A percentile compares a stretch with the other conserved stretches of the same genome.
These are phyloP conservation scores for Rhynchospora pubera DNA, from an alignment of 176 grass and related monocot species.

Conservation along the genomic window DNA sequence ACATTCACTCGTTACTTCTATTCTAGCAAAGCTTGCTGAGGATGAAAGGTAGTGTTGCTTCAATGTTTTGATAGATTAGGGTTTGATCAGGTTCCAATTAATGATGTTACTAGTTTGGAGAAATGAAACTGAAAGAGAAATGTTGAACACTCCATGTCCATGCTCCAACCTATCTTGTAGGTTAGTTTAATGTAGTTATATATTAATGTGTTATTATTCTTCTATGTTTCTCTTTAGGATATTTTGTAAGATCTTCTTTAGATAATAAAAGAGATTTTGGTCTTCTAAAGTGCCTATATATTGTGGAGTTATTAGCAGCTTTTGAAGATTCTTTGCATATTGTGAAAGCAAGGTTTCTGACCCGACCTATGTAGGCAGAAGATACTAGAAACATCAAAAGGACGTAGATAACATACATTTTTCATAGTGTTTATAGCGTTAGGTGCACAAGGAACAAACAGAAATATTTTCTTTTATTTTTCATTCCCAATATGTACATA, in stretches of 20 bases:
- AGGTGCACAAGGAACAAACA: background rate
- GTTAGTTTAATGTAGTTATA: constrained; percentile 15
- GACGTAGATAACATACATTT: constrained; percentile 8
- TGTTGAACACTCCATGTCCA: background rate
- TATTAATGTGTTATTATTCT: constrained; percentile 13
- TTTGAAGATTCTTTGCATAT: constrained; percentile 53
- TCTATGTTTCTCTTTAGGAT: constrained; percentile 27
- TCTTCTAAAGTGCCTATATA: constrained; percentile 46
- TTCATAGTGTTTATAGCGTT: background rate
- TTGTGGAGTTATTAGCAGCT: constrained; percentile 23
- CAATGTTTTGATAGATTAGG: constrained; percentile 16
- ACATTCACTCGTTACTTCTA: constrained; percentile 45
- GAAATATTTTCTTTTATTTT: background rate
- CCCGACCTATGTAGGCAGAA: background rate
- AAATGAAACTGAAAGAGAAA: background rate
- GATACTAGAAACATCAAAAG: constrained; percentile 15
- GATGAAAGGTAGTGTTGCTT: constrained; percentile 22
- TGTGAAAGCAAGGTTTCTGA: constrained; percentile 18
- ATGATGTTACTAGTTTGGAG: background rate
- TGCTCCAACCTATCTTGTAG: constrained; percentile 9
- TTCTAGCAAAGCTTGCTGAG: constrained; percentile 62
- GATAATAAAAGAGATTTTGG: constrained; percentile 61
- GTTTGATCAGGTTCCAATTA: constrained; percentile 9
- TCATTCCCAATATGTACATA: background rate
- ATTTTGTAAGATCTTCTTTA: constrained; percentile 32